Conservation (phyloP, 2,329 filamentous ascomycete species). For the Paecilomyces sp. region DNA sequence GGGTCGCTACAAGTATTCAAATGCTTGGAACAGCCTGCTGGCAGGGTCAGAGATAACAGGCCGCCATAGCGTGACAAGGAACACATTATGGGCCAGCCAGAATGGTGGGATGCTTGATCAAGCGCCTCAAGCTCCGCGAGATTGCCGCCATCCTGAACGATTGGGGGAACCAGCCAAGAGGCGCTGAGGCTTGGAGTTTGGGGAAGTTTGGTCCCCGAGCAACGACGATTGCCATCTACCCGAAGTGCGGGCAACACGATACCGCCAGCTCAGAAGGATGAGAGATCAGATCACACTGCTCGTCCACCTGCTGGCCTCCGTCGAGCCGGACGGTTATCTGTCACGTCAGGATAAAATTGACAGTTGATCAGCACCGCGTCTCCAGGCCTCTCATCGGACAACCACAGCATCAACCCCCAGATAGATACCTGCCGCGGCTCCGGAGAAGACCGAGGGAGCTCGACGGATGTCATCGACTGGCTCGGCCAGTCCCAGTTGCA, state of each 20-base stretch:
- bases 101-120: neutral
- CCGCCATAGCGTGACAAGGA: neutral
- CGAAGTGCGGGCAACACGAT: neutral
- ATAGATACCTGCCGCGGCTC: neutral
- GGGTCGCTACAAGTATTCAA: neutral
- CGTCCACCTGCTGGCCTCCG: neutral
- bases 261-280: neutral
- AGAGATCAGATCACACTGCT: neutral
- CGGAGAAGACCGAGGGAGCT: neutral
- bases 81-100: neutral
- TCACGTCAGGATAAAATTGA: neutral
- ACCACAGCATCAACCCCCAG: neutral
- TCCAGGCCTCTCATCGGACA: neutral
- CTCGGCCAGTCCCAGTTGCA: neutral
- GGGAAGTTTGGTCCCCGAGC: neutral
- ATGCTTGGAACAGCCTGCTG: neutral
- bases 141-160: neutral
- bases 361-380: neutral
- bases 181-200: neutral
- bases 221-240: neutral
- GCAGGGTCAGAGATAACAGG: neutral
- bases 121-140: neutral
- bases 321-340: neutral
- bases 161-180: neutral
- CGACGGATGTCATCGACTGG: neutral